phyloP scores from a whole-genome alignment of 345 rosid species.

The Eucalyptus polybractea region DNA sequence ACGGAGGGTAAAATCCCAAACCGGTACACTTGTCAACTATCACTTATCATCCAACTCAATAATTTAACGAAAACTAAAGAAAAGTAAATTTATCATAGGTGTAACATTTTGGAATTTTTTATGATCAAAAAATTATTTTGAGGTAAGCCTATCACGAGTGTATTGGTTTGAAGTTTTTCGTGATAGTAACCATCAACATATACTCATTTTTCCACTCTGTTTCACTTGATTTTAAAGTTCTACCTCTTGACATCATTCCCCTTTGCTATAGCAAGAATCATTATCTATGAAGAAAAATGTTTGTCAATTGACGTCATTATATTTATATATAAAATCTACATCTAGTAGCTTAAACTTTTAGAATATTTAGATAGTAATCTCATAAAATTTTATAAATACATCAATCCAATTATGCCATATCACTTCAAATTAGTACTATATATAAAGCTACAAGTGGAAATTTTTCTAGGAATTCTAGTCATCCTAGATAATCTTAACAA shows the following conservation, averaged over 20 bases:
- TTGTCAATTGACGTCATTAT: background rate
- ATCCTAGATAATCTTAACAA: background rate
- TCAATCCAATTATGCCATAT: background rate
- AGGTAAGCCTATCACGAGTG: too few relatives aligned
- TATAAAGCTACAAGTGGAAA: background rate
- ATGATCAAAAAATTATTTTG: too few relatives aligned
- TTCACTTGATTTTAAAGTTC: background rate
- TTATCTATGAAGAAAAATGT: background rate
- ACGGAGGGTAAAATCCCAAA: too few relatives aligned
- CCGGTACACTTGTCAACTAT: too few relatives aligned
- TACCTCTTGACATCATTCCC: background rate
- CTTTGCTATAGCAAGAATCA: background rate
- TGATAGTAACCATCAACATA: background rate
- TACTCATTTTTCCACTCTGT: background rate
- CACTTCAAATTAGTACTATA: background rate
- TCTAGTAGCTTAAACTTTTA: background rate
- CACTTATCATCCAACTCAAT: too few relatives aligned
- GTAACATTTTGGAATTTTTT: too few relatives aligned
- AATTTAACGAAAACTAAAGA: too few relatives aligned
- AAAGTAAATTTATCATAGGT: too few relatives aligned
- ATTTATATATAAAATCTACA: background rate
- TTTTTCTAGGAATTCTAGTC: background rate
- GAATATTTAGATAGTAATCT: fast-evolving
- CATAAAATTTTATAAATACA: background rate
- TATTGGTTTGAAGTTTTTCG: too few relatives aligned